Conservation (phyloP, 2,329 filamentous ascomycete genomes). For the Ceratocystis colombiana region DNA sequence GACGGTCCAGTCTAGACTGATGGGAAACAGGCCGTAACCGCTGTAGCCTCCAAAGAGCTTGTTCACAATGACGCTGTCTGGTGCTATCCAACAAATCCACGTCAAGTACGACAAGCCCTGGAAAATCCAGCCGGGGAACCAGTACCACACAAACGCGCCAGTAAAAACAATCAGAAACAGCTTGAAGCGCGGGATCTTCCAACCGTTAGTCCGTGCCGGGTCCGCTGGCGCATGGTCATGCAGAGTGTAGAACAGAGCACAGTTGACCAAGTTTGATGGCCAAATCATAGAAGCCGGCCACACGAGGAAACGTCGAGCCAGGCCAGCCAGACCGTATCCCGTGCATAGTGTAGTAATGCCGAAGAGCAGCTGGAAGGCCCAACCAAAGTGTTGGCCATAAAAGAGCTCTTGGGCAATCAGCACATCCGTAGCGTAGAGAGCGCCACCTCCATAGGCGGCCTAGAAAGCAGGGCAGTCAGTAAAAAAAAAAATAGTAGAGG, state of each 20-base stretch:
- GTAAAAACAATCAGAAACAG: conserved; percentile 47
- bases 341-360: conserved; percentile 52
- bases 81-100: conserved; percentile 53
- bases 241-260: conserved; percentile 52
- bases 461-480: conserved; percentile 29
- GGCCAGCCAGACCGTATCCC: conserved; percentile 53
- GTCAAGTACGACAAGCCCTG: conserved; percentile 52
- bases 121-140: conserved; percentile 53
- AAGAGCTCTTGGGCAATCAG: conserved; percentile 38
- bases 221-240: conserved; percentile 50
- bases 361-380: conserved; percentile 50
- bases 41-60: conserved; percentile 54
- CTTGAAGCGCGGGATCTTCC: conserved; percentile 48
- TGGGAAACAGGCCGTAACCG: conserved; percentile 51
- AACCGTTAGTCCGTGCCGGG: conserved; percentile 44
- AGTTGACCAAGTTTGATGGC: conserved; percentile 51
- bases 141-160: conserved; percentile 48
- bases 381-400: conserved; percentile 45
- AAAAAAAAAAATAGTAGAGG: conserved; percentile 5
- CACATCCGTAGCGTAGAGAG: conserved; percentile 46
- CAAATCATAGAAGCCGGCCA: conserved; percentile 56
- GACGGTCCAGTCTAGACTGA: conserved; percentile 58
- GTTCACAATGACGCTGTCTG: conserved; percentile 51
- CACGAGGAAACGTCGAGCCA: conserved; percentile 49
- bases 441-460: conserved; percentile 49